phyloP scores from a whole-genome alignment of 441 rosid species.

The Populus trichocarpa region DNA sequence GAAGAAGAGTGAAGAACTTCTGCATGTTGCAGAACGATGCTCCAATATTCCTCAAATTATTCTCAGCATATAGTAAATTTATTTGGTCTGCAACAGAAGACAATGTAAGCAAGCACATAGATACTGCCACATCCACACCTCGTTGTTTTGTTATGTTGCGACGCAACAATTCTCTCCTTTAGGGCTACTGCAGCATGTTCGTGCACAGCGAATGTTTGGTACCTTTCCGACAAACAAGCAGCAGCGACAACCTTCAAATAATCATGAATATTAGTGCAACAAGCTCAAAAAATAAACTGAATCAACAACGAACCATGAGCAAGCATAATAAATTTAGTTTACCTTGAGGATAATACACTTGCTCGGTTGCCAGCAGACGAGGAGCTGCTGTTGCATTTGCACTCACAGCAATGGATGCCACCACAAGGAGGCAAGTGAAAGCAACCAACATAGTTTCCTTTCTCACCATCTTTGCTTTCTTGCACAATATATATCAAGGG shows the following conservation, averaged over 20 bases:
- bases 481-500: neutral
- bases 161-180: constrained; percentile 19
- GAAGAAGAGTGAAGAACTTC: neutral
- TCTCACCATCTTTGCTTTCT: constrained; percentile 14
- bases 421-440: constrained; percentile 22
- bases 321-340: neutral
- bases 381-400: constrained; percentile 26
- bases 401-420: constrained; percentile 17
- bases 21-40: neutral
- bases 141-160: neutral
- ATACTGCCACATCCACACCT: neutral
- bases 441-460: constrained; percentile 15
- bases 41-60: neutral
- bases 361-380: constrained; percentile 13
- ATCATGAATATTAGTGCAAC: neutral
- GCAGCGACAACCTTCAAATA: constrained; percentile 33
- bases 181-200: constrained; percentile 15
- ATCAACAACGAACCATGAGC: neutral
- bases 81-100: neutral
- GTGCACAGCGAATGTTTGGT: constrained; percentile 22
- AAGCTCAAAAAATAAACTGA: neutral
- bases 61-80: neutral
- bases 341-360: constrained; percentile 27
- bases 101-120: neutral
- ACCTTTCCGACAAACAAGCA: constrained; percentile 24